These are phyloP conservation scores for Amniculicola lignicola DNA, from an alignment of 495 filamentous ascomycete genomes.

Conservation along the genomic window DNA sequence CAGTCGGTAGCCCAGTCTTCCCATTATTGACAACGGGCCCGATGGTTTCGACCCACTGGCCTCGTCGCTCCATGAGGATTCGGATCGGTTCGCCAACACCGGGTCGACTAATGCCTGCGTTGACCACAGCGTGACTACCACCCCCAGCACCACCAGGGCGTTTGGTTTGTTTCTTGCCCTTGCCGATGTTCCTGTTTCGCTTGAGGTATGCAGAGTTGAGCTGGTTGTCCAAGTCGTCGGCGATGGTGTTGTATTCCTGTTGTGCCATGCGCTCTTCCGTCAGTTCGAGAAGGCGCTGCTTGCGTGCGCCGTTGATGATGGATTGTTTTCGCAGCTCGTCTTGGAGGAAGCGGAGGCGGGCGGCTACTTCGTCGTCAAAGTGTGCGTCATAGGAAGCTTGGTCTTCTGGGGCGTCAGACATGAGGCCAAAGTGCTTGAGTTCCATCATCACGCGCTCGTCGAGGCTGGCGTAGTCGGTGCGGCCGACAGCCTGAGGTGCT, in stretches of 20 bases:
- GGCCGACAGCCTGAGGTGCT: constrained; percentile 46
- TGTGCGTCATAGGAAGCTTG: constrained; percentile 76
- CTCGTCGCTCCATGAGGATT: constrained; percentile 82
- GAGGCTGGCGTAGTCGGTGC: constrained; percentile 76
- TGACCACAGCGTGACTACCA: constrained; percentile 51
- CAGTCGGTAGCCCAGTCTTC: constrained; percentile 55
- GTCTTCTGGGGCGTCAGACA: constrained; percentile 62
- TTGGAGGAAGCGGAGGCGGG: constrained; percentile 81
- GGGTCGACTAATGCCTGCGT: constrained; percentile 61
- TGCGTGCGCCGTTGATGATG: constrained; percentile 84
- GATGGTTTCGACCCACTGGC: constrained; percentile 83
- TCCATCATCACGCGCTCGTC: constrained; percentile 90
- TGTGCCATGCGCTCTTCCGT: constrained; percentile 87
- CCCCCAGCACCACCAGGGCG: constrained; percentile 62
- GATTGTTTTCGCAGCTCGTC: constrained; percentile 73
- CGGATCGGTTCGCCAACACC: constrained; percentile 88
- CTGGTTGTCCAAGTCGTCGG: constrained; percentile 93
- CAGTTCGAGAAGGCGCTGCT: constrained; percentile 77
- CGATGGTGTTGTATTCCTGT: constrained; percentile 94
- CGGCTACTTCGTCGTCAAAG: constrained; percentile 91
- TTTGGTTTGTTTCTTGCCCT: constrained; percentile 85
- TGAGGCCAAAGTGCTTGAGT: constrained; percentile 88
- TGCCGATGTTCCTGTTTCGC: constrained; percentile 89
- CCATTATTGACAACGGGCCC: constrained; percentile 81
- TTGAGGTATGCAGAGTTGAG: constrained; percentile 95